Percentiles rank a stretch among this genome's conserved stretches.
These are phyloP conservation scores for Tricholoma furcatifolium DNA, from an alignment of 768 basidiomycete species.

Conservation along the genomic window DNA sequence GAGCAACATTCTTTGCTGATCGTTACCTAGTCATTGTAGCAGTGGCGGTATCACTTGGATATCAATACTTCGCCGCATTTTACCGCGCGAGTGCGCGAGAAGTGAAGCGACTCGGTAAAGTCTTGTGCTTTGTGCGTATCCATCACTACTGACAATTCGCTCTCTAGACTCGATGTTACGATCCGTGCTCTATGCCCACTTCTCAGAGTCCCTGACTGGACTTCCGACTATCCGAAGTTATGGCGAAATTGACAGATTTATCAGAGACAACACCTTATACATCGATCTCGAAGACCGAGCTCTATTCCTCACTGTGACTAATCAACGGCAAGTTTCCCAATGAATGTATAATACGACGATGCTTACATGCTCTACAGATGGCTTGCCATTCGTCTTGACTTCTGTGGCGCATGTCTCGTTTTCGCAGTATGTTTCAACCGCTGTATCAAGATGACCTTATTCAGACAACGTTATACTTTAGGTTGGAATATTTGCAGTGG, in stretches of 20 bases:
- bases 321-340: conserved; percentile 47
- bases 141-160: not conserved
- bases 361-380: conserved; percentile 36
- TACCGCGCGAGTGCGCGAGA: conserved; percentile 74
- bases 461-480: conserved; percentile 17
- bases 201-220: conserved; percentile 73
- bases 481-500: conserved; percentile 67
- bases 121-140: not conserved
- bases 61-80: conserved; percentile 64
- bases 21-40: conserved; percentile 48
- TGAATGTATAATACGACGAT: not conserved
- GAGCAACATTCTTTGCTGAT: not conserved
- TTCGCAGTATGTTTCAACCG: conserved; percentile 41
- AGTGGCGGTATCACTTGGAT: conserved; percentile 53
- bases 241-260: conserved; percentile 60
- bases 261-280: conserved; percentile 60
- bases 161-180: conserved; percentile 65
- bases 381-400: conserved; percentile 72
- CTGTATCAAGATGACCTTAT: not conserved
- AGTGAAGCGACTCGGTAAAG: conserved; percentile 50
- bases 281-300: conserved; percentile 78
- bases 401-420: conserved; percentile 59
- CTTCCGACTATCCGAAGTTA: conserved; percentile 74
- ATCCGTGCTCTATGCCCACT: conserved; percentile 73
- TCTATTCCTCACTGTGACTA: conserved; percentile 60